Base-by-base conservation (phyloP, 306 rosid species). In the Prinsepia uniflora region DNA sequence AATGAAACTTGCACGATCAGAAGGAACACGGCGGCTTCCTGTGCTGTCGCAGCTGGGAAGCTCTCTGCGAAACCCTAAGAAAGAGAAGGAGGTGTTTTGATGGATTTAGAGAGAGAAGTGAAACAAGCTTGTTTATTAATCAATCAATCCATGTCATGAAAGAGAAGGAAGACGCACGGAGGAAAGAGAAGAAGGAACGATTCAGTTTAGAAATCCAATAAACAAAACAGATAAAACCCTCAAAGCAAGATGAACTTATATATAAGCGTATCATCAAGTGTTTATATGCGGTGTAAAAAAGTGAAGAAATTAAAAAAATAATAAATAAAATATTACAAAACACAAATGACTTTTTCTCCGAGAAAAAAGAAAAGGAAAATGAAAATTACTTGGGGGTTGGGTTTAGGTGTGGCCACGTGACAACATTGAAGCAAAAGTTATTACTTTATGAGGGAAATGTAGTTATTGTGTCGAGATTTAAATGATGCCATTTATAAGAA, bases 21-120 rank as follows among this genome's bases (percentile, higher is more conserved):
- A 67, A 61, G 10, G 18, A 79, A 74, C 71, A 11, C 40, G 30
- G 68, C 17, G 14, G 67, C 72, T 48, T 49, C 63, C 18, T 71
- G 41, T 19, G 48, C 15, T 76, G 44, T 41, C 57, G 68, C 47
- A 57, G 48, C 56, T 75, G 76, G 70, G 81, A 72, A 49, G 59
- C 73, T 68, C 52, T 79, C 39, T 63, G 20, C 68, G 84, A 80
- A 84, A 84, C 95, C 95, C 95, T 82, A 88, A 45, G 63, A n/a
- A 67, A 65, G 44, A 39, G 50, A 10, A 24, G 36, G 63, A 24
- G 36, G 63, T 47, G 13, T 53, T 24, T 11, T 11, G 72, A 13
- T 53, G 50, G 47, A 9, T 52, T 50, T 10, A 47, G 46, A 77
- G 79, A 71, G 65, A 61, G 68, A 22, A 10, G 67, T 70, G 3